phyloP scores from a whole-genome alignment of 352 stramenopile genomes.

The Globisporangium cystogenes region DNA sequence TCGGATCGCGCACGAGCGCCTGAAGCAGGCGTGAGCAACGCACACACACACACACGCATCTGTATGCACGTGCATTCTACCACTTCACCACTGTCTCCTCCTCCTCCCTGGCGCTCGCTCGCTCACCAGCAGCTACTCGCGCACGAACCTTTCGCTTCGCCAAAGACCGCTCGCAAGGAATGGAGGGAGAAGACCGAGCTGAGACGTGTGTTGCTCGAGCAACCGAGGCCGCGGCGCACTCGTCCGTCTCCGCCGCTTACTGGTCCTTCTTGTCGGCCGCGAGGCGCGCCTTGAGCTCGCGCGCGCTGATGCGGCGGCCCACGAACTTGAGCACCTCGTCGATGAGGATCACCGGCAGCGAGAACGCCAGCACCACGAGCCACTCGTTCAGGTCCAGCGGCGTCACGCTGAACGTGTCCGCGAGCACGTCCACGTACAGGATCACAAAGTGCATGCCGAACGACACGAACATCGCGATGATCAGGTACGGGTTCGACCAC shows the following conservation, averaged over 20 bases:
- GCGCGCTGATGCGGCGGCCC: constrained; percentile 71
- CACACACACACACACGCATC: neutral
- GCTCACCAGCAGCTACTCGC: neutral
- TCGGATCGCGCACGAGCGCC: constrained; percentile 6
- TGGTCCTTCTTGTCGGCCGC: constrained; percentile 42
- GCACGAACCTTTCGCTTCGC: neutral
- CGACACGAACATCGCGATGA: constrained; percentile 91
- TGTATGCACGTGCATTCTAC: neutral
- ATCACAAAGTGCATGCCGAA: constrained; percentile 94
- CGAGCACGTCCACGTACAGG: constrained; percentile 91
- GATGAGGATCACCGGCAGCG: constrained; percentile 91
- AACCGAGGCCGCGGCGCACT: too few species aligned
- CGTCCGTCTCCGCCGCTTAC: constrained; percentile 11
- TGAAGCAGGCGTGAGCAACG: neutral
- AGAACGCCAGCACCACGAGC: constrained; percentile 90
- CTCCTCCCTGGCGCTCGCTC: neutral
- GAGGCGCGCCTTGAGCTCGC: constrained; percentile 67
- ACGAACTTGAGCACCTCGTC: constrained; percentile 94
- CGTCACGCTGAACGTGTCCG: constrained; percentile 92
- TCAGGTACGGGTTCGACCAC: constrained; percentile 92
- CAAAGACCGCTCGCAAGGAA: too few species aligned
- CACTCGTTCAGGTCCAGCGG: constrained; percentile 91
- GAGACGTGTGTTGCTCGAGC: neutral
- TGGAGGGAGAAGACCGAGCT: neutral
- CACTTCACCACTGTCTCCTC: neutral